These are phyloP conservation scores for Wickerhamomyces sp. DNA, from an alignment of 1,139 yeast genomes.

Conservation along the genomic window DNA sequence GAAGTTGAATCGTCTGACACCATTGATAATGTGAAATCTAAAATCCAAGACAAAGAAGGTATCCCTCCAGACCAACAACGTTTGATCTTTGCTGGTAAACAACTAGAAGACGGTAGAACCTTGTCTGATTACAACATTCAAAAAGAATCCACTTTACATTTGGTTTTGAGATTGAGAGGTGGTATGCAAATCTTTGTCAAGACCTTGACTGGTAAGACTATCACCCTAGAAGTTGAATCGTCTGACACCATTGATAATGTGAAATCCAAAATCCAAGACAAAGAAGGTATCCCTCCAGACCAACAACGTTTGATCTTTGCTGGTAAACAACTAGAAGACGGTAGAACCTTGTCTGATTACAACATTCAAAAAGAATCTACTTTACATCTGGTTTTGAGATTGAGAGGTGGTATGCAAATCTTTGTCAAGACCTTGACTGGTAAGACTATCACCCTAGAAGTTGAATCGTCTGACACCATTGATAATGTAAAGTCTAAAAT, in stretches of 20 bases:
- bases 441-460: conserved; percentile 95
- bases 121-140: conserved; percentile 76
- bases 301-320: conserved; percentile 98
- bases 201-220: conserved; percentile 68
- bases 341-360: conserved; percentile 89
- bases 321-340: conserved; percentile 97
- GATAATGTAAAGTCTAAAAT: conserved; percentile 90
- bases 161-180: conserved; percentile 74
- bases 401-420: conserved; percentile 69
- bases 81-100: conserved; percentile 83
- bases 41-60: conserved; percentile 84
- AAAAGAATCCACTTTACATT: conserved; percentile 70
- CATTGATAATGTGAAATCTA: conserved; percentile 77
- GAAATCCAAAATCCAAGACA: conserved; percentile 87
- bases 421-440: conserved; percentile 46
- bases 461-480: conserved; percentile 95
- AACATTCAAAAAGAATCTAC: conserved; percentile 92
- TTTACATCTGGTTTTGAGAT: conserved; percentile 78
- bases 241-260: conserved; percentile 74
- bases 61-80: conserved; percentile 87
- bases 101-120: conserved; percentile 80
- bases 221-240: conserved; percentile 65
- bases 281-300: conserved; percentile 93
- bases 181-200: conserved; percentile 66
- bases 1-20: conserved; percentile 84